phyloP scores from a whole-genome alignment of 2,329 filamentous ascomycete genomes.

The Alternaria dauci region DNA sequence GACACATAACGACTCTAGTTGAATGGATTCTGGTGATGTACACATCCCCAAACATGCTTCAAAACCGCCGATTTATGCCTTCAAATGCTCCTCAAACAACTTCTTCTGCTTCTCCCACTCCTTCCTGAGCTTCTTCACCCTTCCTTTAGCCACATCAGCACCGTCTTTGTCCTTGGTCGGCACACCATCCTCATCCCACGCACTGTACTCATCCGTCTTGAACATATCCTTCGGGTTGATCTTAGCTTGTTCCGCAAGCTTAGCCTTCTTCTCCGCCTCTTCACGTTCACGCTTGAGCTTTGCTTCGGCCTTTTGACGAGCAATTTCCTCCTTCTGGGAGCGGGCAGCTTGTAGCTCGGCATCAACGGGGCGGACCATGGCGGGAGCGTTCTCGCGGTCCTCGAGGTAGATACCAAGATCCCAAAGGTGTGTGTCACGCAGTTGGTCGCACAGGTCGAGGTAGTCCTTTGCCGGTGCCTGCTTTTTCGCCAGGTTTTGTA shows the following conservation, averaged over 20 bases:
- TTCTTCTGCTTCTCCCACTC: conserved; percentile 93
- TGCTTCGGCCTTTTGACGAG: conserved; percentile 53
- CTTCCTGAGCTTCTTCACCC: conserved; percentile 83
- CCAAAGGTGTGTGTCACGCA: conserved; percentile 83
- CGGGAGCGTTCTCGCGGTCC: conserved; percentile 75
- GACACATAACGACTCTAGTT: too few species aligned
- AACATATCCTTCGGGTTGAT: conserved; percentile 68
- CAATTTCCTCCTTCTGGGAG: conserved; percentile 62
- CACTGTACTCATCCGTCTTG: conserved; percentile 69
- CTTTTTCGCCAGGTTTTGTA: conserved; percentile 62
- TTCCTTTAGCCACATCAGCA: conserved; percentile 80
- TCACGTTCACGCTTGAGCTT: conserved; percentile 67
- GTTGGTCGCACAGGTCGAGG: conserved; percentile 72
- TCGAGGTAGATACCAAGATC: conserved; percentile 88
- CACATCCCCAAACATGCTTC: background rate
- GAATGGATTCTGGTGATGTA: background rate
- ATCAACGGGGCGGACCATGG: conserved; percentile 75
- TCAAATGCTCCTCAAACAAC: conserved; percentile 65
- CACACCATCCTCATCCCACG: conserved; percentile 83
- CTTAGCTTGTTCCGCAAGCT: conserved; percentile 65
- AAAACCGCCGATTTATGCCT: background rate
- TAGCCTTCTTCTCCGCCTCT: conserved; percentile 62
- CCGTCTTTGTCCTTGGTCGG: conserved; percentile 81
- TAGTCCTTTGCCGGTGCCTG: conserved; percentile 72
- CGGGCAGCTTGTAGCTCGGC: conserved; percentile 63